Percentiles rank a stretch among this genome's conserved stretches.
Evolutionary conservation across 176 grass and related monocot genomes (phyloP).

Genomic region (Aegilops longissima): DNA sequence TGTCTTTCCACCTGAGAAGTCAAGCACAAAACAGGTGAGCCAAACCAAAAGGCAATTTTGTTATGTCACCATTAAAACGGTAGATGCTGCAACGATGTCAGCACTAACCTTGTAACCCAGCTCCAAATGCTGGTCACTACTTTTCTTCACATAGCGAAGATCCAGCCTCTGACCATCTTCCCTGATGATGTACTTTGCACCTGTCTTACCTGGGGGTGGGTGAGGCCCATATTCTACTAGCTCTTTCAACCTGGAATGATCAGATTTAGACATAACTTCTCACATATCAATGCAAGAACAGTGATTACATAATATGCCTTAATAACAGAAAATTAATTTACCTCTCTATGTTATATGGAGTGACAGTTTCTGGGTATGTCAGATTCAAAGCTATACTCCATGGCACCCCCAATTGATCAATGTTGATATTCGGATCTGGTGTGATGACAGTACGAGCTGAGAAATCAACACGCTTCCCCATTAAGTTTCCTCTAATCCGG

Average conservation of each 20-base stretch:
- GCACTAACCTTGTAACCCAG: conserved; percentile 81
- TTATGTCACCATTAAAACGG: not conserved
- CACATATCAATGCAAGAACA: conserved; percentile 6
- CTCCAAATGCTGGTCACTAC: conserved; percentile 95
- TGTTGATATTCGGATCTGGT: conserved; percentile 94
- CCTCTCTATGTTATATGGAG: conserved; percentile 98
- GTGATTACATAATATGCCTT: not conserved
- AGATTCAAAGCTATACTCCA: conserved; percentile 99
- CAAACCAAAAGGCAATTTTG: not conserved
- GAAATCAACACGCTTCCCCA: conserved; percentile 98
- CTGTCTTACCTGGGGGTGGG: conserved; percentile 90
- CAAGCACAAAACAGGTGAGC: conserved; percentile 15
- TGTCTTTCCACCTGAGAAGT: conserved; percentile 78
- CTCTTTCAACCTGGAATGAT: conserved; percentile 70
- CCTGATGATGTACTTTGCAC: conserved; percentile 94
- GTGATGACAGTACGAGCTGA: conserved; percentile 95
- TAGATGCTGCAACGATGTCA: not conserved
- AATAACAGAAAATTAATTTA: conserved; percentile 26
- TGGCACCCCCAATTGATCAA: conserved; percentile 91
- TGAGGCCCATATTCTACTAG: conserved; percentile 96
- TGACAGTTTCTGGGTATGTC: conserved; percentile 96
- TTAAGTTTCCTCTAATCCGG: conserved; percentile 97
- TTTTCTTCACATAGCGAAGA: conserved; percentile 96
- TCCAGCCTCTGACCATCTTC: conserved; percentile 96
- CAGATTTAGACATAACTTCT: conserved; percentile 15